Evolutionary conservation across 345 rosid species (phyloP).

Genomic region (Populus deltoides): DNA sequence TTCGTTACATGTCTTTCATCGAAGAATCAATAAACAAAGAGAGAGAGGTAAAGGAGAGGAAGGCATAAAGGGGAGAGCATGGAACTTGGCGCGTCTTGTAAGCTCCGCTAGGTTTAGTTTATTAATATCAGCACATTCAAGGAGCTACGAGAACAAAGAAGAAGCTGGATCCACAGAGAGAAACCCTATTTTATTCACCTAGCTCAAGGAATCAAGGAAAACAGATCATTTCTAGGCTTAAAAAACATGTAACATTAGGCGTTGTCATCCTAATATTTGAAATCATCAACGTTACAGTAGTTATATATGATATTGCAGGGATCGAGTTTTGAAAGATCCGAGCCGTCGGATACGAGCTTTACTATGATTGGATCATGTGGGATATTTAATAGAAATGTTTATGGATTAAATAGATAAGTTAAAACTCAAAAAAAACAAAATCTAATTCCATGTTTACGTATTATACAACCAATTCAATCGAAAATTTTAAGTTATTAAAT

Average conservation of each 20-base stretch:
- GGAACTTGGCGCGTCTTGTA: constrained; percentile 18
- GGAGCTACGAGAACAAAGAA: constrained; percentile 28
- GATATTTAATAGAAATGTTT: no score
- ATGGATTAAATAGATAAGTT: no score
- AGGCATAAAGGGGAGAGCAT: not conserved
- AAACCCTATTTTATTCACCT: not conserved
- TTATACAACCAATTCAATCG: no score
- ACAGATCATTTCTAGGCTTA: not conserved
- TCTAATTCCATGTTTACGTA: rapidly evolving
- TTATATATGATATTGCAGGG: no score
- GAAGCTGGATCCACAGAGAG: constrained; percentile 10
- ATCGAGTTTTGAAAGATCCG: no score
- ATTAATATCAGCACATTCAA: constrained; percentile 26
- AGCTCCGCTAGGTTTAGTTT: constrained; percentile 20
- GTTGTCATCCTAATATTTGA: no score
- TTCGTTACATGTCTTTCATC: constrained; percentile 15
- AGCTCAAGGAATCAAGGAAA: constrained; percentile 11
- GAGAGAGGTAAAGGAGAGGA: not conserved
- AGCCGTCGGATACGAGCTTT: no score
- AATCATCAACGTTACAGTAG: no score
- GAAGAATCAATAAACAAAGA: not conserved
- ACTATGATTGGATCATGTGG: no score
- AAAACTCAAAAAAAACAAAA: no score
- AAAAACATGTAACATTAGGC: not conserved
- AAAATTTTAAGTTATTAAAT: no score